Base-by-base conservation (phyloP, 805 yeast genomes). In the Zygotorulaspora danielsina region DNA sequence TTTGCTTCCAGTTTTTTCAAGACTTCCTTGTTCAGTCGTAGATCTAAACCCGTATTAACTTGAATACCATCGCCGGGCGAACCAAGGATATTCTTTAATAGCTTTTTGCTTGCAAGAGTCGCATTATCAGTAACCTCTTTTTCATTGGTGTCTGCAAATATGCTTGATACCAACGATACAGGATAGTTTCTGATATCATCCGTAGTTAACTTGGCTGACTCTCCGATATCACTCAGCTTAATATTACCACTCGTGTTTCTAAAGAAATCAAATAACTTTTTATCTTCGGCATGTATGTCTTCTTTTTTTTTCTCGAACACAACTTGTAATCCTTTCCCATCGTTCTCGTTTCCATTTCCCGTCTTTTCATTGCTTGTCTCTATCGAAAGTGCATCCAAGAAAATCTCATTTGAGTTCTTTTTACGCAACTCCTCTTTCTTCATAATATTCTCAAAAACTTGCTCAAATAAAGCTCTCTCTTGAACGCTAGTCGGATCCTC, bases 161-260 rank as follows among this genome's bases (percentile, higher is more conserved):
- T 42, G 26, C 42, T 44, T 1, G 55, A 45, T 9, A 51, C 41
- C 38, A 52, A 37, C 2, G 57, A 52, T 2, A 52, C 55, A 4
- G 57, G 57, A 32, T 49, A 49, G 22, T 49, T 45, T 32, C 57
- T 49, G n/a, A 52, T 52, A 36, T 52, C 57, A 19, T 49, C 51
- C n/a, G 48, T 50, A 4, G 51, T 50, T 18, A 52, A 31, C 27
- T 47, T 46, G 15, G 50, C 52, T 1, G 46, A 39, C n/a, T 43
- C 49, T 12, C 45, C 48, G 5, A 44, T 26, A 7, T 38, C 43
- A 10, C 43, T 36, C 17, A 35, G 15, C 10, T 32, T 38, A n/a
- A 34, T 19, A 12, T 18, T 34, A 8, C 44, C 44, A 25, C 47
- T 37, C 17, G 47, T 44, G 22, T 37, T 44, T 20, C 38, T 45